Evolutionary conservation across 192 early-diverging fungal genomes (phyloP), one percentile per base, ranked within the genome.

Genomic region (Gonapodya prolifera): DNA sequence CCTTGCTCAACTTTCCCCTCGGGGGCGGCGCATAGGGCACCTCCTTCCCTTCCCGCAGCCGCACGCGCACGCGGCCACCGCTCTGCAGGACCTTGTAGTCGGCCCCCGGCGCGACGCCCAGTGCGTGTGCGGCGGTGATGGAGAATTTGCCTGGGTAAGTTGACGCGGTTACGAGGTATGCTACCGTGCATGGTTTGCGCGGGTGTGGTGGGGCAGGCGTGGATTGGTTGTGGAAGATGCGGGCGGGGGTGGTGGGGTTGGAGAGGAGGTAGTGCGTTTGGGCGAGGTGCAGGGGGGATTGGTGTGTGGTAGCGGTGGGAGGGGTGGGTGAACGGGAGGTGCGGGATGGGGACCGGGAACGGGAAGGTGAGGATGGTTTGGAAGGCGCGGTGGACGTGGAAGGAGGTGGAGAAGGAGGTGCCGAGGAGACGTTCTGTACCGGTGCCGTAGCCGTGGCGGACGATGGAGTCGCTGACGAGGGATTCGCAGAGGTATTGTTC

Each of bases 141-240:
- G 93, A 84, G 80, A 98, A 96, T 78, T 95, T 96, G 30, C 95
- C 94, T 0, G 86, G 89, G 31, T 30, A 1, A 76, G 33, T 0
- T 16, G 32, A 30, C 35, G 78, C n/a, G 2, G 33, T 77, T 75
- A 78, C 0, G 85, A 86, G 29, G 85, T 81, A 34, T 80, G 77
- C 69, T 70, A 81, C 16, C 70, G 69, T 30, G 35, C 34, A 1
- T 31, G 36, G 30, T 73, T 75, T 77, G 69, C 34, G 2, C 0
- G 94, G 92, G 75, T 85, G 87, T 32, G 89, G 79, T 35, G 87
- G 86, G 13, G 92, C 90, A n/a, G 94, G 84, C 29, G 78, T 83
- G 33, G 94, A 83, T 23, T 61, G 45, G 8, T 61, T 8, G 45
- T 16, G 23, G 45, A 16, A 61, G 8, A 8, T 23, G 23, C 45